These are phyloP conservation scores for Zarea fungicola DNA, from an alignment of 2,329 filamentous ascomycete species.

Conservation along the genomic window DNA sequence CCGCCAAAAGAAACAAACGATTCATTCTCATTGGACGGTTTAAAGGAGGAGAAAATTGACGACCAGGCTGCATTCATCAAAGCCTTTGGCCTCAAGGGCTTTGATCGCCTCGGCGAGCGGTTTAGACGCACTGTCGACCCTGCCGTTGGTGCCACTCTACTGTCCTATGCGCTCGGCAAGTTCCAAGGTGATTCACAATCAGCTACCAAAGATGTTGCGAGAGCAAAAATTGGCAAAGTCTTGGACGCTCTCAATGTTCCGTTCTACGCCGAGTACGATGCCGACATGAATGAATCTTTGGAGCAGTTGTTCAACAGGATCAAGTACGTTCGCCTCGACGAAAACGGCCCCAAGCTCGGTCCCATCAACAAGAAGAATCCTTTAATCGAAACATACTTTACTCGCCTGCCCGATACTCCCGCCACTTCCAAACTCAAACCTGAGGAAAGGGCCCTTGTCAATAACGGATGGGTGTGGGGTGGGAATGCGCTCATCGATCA, in stretches of 20 bases:
- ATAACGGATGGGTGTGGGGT: conserved; percentile 99
- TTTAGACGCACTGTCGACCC: conserved; percentile 69
- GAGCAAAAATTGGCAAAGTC: conserved; percentile 55
- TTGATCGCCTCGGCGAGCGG: conserved; percentile 72
- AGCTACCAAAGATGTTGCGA: conserved; percentile 44
- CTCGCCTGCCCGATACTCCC: conserved; percentile 73
- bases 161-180: conserved; percentile 47
- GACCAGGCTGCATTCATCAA: conserved; percentile 59
- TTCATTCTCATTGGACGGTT: conserved; percentile 39
- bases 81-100: conserved; percentile 64
- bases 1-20: conserved; percentile 37
- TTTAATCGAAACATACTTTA: conserved; percentile 92
- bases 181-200: conserved; percentile 43
- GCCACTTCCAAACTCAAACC: conserved; percentile 70
- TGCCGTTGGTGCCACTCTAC: conserved; percentile 56
- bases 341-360: conserved; percentile 81
- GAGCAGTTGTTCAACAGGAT: conserved; percentile 91
- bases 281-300: conserved; percentile 74
- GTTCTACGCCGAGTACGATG: conserved; percentile 89
- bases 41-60: conserved; percentile 40
- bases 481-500: conserved; percentile 93
- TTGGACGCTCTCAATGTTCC: conserved; percentile 81
- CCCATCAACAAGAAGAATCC: conserved; percentile 72
- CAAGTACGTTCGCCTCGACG: conserved; percentile 92
- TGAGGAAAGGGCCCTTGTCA: conserved; percentile 75